These are phyloP conservation scores for Coniochaeta sp. DNA, from an alignment of 2,329 filamentous ascomycete species.

Conservation along the genomic window DNA sequence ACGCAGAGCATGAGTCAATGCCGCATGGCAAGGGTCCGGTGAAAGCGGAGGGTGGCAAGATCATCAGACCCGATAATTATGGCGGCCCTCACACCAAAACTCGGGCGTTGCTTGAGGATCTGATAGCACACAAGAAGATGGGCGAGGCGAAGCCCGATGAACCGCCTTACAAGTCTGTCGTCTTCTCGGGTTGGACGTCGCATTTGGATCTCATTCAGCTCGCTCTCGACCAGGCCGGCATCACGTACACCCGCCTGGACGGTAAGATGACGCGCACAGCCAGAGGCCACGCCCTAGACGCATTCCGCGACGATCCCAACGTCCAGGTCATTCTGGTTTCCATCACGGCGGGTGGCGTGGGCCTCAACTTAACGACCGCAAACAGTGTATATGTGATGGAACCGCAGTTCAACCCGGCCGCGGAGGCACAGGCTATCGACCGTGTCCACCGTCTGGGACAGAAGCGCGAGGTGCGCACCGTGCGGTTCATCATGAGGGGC, in stretches of 20 bases:
- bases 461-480: conserved; percentile 78
- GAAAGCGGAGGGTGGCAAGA: conserved; percentile 36
- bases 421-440: conserved; percentile 90
- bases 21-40: conserved; percentile 46
- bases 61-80: conserved; percentile 59
- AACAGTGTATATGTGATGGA: conserved; percentile 96
- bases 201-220: conserved; percentile 89
- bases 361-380: conserved; percentile 81
- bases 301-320: conserved; percentile 63
- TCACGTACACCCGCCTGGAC: conserved; percentile 75
- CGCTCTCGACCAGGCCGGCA: conserved; percentile 61
- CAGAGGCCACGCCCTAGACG: conserved; percentile 67
- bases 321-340: conserved; percentile 84
- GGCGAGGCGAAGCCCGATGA: conserved; percentile 55
- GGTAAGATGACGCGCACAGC: conserved; percentile 75
- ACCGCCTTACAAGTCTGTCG: conserved; percentile 80
- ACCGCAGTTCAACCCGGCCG: conserved; percentile 93
- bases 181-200: conserved; percentile 94
- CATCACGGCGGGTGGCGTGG: conserved; percentile 85
- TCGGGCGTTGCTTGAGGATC: conserved; percentile 67
- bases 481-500: conserved; percentile 79
- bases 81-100: conserved; percentile 90
- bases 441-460: conserved; percentile 89
- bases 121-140: conserved; percentile 57
- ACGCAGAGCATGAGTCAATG: conserved; percentile 47